Conservation (phyloP, 192 early-diverging fungal species). For the Coemansia sp. region DNA sequence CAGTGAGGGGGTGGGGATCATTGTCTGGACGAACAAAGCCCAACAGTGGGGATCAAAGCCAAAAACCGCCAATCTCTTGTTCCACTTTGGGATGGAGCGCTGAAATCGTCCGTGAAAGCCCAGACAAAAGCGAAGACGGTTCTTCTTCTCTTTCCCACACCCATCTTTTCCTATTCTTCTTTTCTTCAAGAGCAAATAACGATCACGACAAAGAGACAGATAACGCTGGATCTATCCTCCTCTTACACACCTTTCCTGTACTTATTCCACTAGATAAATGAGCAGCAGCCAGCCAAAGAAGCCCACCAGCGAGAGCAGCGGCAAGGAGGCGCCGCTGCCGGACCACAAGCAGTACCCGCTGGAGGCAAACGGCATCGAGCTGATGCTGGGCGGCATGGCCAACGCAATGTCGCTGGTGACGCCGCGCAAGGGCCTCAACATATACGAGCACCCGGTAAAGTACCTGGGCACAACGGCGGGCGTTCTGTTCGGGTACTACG, state of each 20-base stretch:
- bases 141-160: background rate
- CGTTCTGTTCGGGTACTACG: conserved; percentile 40
- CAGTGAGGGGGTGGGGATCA: background rate
- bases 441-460: conserved; percentile 36
- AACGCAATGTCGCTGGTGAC: conserved; percentile 37
- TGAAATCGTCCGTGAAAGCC: too few species aligned
- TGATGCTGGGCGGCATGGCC: conserved; percentile 43
- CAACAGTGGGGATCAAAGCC: background rate
- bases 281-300: background rate
- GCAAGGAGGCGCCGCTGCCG: background rate
- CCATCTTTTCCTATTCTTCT: too few species aligned
- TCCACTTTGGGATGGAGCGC: too few species aligned
- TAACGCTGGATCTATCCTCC: background rate
- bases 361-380: conserved; percentile 43
- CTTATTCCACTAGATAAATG: background rate
- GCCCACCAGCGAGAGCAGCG: background rate
- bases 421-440: conserved; percentile 36
- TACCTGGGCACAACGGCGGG: conserved; percentile 31
- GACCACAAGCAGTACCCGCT: conserved; percentile 42
- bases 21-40: background rate
- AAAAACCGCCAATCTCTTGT: background rate
- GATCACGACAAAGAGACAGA: too few species aligned
- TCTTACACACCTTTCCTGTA: background rate
- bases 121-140: too few species aligned
- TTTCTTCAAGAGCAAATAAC: too few species aligned